A percentile compares a stretch with the other conserved stretches of the same genome.
phyloP scores from a whole-genome alignment of 2,329 filamentous ascomycete species.

The Tolypocladium ovalisporum region DNA sequence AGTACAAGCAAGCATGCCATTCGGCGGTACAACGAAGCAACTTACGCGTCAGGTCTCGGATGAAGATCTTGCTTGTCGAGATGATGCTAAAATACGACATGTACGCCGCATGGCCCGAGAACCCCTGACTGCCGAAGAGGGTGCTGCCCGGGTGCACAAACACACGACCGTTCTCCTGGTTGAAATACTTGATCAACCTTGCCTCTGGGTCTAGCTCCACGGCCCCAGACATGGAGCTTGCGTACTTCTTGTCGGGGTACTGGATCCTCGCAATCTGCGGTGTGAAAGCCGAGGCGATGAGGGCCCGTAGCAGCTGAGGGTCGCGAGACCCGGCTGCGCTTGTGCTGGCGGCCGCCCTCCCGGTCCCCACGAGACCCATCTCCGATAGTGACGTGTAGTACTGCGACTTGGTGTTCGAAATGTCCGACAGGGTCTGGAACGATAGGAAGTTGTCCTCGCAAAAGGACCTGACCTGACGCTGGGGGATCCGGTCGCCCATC shows the following conservation, averaged over 20 bases:
- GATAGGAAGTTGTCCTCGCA: conserved; percentile 82
- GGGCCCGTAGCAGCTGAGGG: conserved; percentile 49
- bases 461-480: conserved; percentile 59
- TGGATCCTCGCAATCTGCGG: conserved; percentile 88
- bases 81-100: conserved; percentile 89
- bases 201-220: conserved; percentile 92
- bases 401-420: conserved; percentile 74
- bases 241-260: conserved; percentile 93
- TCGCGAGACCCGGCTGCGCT: conserved; percentile 16
- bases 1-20: not conserved
- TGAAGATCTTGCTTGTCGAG: conserved; percentile 82
- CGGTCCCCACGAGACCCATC: conserved; percentile 59
- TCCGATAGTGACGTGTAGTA: conserved; percentile 80
- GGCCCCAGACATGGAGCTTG: conserved; percentile 73
- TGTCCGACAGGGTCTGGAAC: conserved; percentile 74
- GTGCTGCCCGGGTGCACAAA: conserved; percentile 89
- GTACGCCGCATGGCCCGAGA: conserved; percentile 64
- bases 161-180: conserved; percentile 72
- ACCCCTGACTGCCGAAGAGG: conserved; percentile 72
- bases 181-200: conserved; percentile 84
- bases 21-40: conserved; percentile 10
- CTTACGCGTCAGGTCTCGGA: conserved; percentile 80
- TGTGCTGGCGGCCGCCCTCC: conserved; percentile 20
- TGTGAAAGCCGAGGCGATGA: conserved; percentile 63
- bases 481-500: conserved; percentile 44